Evolutionary conservation across 495 filamentous ascomycete species (phyloP).

Genomic region (Trichoderma asperelloides): DNA sequence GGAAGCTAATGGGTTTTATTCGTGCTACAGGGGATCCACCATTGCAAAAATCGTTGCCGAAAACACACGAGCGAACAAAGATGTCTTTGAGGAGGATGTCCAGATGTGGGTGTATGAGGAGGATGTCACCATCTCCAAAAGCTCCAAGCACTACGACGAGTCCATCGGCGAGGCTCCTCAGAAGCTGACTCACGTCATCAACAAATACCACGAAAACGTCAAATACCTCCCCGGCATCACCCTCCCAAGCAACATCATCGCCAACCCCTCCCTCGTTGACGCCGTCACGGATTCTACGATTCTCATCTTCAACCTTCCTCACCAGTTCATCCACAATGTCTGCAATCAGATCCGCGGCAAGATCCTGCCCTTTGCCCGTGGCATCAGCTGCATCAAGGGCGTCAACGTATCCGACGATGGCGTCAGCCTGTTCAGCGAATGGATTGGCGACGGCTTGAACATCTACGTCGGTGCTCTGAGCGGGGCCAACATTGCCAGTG

Average conservation of each 20-base stretch:
- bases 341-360: constrained; percentile 80
- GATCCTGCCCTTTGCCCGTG: constrained; percentile 84
- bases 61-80: constrained; percentile 66
- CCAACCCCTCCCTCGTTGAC: constrained; percentile 78
- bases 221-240: constrained; percentile 86
- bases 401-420: constrained; percentile 80
- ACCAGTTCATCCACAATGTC: constrained; percentile 89
- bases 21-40: constrained; percentile 53
- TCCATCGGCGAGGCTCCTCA: constrained; percentile 47
- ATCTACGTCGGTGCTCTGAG: constrained; percentile 97
- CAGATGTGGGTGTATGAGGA: constrained; percentile 98
- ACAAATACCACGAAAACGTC: constrained; percentile 86
- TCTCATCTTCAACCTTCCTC: constrained; percentile 93
- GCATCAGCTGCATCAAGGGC: constrained; percentile 97
- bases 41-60: constrained; percentile 96
- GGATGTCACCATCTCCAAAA: constrained; percentile 62
- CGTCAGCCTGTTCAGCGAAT: constrained; percentile 85
- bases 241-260: constrained; percentile 79
- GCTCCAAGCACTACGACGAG: constrained; percentile 49
- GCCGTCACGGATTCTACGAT: constrained; percentile 76
- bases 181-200: constrained; percentile 87
- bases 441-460: constrained; percentile 75
- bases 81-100: constrained; percentile 78
- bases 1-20: constrained; percentile 36
- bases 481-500: constrained; percentile 92